Evolutionary conservation across 768 basidiomycete genomes (phyloP), one percentile per base, ranked within the genome.

Genomic region (Leccinum imitatum): DNA sequence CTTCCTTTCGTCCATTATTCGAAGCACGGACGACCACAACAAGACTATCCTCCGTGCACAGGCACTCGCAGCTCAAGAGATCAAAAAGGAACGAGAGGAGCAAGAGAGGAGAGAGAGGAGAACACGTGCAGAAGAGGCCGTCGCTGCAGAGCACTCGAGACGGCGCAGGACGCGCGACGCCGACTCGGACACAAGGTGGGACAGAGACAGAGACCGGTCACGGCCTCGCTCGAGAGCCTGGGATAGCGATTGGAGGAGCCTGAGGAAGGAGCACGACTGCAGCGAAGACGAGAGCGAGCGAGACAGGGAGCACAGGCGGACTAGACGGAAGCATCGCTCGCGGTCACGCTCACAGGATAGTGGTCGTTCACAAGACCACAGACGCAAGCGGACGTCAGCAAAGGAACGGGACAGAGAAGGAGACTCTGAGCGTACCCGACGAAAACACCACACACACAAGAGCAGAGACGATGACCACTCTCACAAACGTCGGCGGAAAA

Each of bases 1-100:
- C 0, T 92, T 92, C 69, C 76, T 92, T 25, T 82, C 85, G 0
- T 87, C 89, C 21, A 94, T 99, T 61, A 95, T 99, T 58, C 86
- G 88, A 65, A 94, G 85, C 64, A 97, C 97, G 4, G 95, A 97
- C 70, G 95, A 95, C 59, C 97, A 99, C 69, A 99, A 99, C 74
- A 87, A 89, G 75, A 86, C 90, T 13, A 79, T 99, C 50, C 72
- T 92, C 21, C 83, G 83, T 57, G 82, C 89, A 25, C 90, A 92
- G 73, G 87, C 87, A 0, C 71, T 77, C 13, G 88, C 90, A 35
- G 87, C 89, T 2, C 81, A 89, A 63, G 90, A 91, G 64, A 77
- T 86, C n/a, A 87, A 90, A 59, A 76, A 76, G 27, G 86, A 87
- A 63, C 75, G 85, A 25, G 82, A 86, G n/a, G 89, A 89, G 60